Evolutionary conservation across 768 basidiomycete species (phyloP).

Genomic region (Trametes meyenii): DNA sequence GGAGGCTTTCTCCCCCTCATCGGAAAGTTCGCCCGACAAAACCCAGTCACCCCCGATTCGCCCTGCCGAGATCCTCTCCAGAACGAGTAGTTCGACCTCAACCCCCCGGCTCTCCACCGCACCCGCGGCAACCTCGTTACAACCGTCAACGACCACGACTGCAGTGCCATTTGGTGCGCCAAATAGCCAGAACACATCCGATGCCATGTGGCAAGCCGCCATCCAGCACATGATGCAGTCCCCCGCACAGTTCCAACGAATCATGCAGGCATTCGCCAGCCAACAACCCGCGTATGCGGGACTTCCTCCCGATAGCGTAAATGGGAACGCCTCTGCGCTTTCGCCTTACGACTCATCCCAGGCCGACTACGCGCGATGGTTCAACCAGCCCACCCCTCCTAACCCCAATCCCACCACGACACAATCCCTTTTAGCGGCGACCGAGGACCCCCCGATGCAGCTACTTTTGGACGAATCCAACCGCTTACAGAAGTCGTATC

Average conservation of each 20-base stretch:
- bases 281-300: conserved; percentile 27
- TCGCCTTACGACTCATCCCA: conserved; percentile 17
- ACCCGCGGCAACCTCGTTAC: conserved; percentile 1
- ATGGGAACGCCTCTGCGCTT: not conserved
- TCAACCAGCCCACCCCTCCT: conserved; percentile 19
- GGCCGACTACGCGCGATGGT: conserved; percentile 24
- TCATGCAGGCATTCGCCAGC: conserved; percentile 37
- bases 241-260: conserved; percentile 59
- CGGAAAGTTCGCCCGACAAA: not conserved
- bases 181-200: conserved; percentile 36
- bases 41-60: conserved; percentile 6
- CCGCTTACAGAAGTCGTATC: conserved; percentile 59
- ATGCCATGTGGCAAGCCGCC: conserved; percentile 51
- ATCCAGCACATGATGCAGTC: conserved; percentile 53
- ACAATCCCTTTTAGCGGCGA: conserved; percentile 21
- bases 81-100: conserved; percentile 6
- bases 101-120: conserved; percentile 4
- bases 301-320: conserved; percentile 7
- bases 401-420: conserved; percentile 29
- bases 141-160: conserved; percentile 8
- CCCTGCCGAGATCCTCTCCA: conserved; percentile 5
- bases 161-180: conserved; percentile 2
- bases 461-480: conserved; percentile 41
- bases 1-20: conserved; percentile 29
- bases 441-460: conserved; percentile 36